Percentiles rank a stretch among this genome's conserved stretches.
Evolutionary conservation across 2,329 filamentous ascomycete species (phyloP).

Genomic region (Pyrenochaeta sp.): DNA sequence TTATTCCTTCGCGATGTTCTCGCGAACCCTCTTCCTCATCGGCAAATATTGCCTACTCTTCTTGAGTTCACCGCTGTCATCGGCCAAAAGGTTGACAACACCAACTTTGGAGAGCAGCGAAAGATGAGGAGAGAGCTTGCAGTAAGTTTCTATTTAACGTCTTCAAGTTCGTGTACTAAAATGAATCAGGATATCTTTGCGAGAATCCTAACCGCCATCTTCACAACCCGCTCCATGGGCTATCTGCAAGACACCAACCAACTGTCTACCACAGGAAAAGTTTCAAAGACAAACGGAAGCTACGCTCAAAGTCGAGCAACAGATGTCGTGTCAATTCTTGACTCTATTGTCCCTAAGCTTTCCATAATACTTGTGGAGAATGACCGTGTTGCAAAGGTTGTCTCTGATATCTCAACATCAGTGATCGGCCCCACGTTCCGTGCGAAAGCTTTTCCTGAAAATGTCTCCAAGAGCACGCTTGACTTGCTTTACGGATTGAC

Average conservation of each 20-base stretch:
- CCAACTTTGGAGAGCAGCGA: conserved; percentile 92
- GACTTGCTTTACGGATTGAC: conserved; percentile 78
- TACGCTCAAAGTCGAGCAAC: conserved; percentile 51
- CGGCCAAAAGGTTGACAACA: conserved; percentile 96
- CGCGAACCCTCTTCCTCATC: conserved; percentile 91
- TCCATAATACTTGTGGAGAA: conserved; percentile 83
- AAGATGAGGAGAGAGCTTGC: conserved; percentile 91
- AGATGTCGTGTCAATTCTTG: conserved; percentile 81
- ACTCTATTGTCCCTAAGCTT: conserved; percentile 78
- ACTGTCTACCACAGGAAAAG: conserved; percentile 35
- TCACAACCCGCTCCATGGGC: conserved; percentile 83
- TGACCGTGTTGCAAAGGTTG: conserved; percentile 81
- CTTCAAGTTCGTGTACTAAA: too few relatives aligned
- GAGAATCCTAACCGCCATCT: conserved; percentile 87
- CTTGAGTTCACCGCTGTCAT: conserved; percentile 89
- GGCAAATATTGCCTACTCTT: conserved; percentile 84
- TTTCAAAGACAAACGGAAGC: conserved; percentile 40
- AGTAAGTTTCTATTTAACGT: conserved; percentile 61
- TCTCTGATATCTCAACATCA: conserved; percentile 81
- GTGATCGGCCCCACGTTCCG: conserved; percentile 83
- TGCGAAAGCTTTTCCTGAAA: conserved; percentile 86
- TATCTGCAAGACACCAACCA: conserved; percentile 67
- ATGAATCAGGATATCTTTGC: conserved; percentile 87
- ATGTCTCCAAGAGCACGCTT: conserved; percentile 75
- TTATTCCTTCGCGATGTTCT: conserved; percentile 89